Conservation (phyloP, 345 rosid genomes). For the Isatis tinctoria region DNA sequence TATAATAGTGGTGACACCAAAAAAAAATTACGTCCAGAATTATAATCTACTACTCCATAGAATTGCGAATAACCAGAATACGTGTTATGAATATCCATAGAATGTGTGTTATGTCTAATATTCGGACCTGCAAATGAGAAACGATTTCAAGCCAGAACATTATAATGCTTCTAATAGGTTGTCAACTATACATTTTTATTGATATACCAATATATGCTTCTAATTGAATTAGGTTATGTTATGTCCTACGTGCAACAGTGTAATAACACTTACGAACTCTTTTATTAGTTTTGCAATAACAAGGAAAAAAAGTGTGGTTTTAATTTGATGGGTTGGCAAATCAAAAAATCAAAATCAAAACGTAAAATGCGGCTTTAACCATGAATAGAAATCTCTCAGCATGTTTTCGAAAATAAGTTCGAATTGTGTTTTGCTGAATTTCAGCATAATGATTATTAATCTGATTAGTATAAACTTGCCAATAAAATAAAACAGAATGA, state of each 20-base stretch:
- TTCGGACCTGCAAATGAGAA: background rate
- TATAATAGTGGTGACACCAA: background rate
- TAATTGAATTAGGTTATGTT: background rate
- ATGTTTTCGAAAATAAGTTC: background rate
- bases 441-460: background rate
- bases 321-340: background rate
- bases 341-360: background rate
- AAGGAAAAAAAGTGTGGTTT: background rate
- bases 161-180: background rate
- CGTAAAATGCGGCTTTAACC: background rate
- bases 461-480: background rate
- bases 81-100: background rate
- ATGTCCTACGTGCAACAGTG: background rate
- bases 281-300: background rate
- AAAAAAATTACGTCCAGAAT: background rate
- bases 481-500: background rate
- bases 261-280: background rate
- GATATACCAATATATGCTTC: background rate
- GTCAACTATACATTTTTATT: background rate
- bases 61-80: background rate
- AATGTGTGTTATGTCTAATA: background rate
- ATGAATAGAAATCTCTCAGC: background rate
- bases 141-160: background rate
- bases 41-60: background rate
- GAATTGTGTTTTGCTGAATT: background rate